Base-by-base conservation (phyloP, 1,284 basidiomycete species). In the Golubevia sp. region DNA sequence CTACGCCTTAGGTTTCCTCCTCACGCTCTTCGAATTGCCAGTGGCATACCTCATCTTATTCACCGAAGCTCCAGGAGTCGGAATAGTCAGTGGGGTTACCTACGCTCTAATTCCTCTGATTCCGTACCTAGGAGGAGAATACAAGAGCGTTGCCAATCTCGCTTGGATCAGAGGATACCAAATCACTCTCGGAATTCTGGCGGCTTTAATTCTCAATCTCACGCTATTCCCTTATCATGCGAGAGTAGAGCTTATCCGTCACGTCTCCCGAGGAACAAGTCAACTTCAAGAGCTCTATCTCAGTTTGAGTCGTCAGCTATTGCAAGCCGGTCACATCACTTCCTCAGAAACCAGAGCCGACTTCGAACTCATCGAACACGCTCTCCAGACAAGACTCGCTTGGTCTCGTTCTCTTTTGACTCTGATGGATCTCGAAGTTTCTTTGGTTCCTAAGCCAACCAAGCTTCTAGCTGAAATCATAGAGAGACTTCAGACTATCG, bases 361-460 rank as follows among this genome's bases (percentile, higher is more conserved):
- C 1, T 82, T 80, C 53, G 63, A 66, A 48, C 51, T 53, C 48
- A 57, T 74, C 20, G 77, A 67, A 79, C 73, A n/a, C 71, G 81
- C 26, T 75, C 84, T 51, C 66, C 77, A 54, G 76, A 74, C 0
- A 60, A 84, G 68, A 75, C 84, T 73, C 64, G 76, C 56, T 55
- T 84, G 61, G 77, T 84, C 15, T 73, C 82, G 68, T 71, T 84
- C 61, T 76, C 81, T 86, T 25, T 76, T 85, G 70, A 34, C 24
- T 0, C 61, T 67, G 21, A 73, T 75, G 67, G 71, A 73, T 20
- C 77, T 79, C 53, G 86, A 87, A 67, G 51, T 86, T 7, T 85
- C 85, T 15, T 82, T 87, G 25, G 78, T 86, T 1, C 86, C 85
- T 5, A 84, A 86, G 57, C 86, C 86, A 0, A 82, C 84, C 60